Evolutionary conservation across 306 rosid genomes (phyloP), one percentile per base, ranked within the genome.

Genomic region (Fagus sylvatica): DNA sequence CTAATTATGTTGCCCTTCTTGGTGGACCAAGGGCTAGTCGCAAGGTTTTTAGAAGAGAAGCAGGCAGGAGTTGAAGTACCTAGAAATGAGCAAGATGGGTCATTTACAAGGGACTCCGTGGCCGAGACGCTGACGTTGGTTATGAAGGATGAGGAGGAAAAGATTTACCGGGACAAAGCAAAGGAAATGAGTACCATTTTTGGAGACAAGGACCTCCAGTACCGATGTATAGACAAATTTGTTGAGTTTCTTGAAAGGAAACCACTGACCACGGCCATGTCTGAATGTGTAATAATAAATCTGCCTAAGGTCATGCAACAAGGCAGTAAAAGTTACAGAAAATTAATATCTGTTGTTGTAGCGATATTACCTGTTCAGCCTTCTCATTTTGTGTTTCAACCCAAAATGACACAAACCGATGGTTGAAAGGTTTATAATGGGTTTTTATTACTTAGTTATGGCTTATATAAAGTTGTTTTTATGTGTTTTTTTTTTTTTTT

Each of bases 91-190:
- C 4, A 43, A 16, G 79, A 78, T 54, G 88, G 88, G 12, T 79
- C 71, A 3, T 82, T 84, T 69, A 80, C 41, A 0, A 70, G 81
- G 9, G 72, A 71, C 4, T 62, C 49, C 1, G 80, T 87, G 70
- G 76, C 83, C 5, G 61, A 76, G 71, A 57, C 82, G 0, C 43
- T 86, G 70, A 82, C 76, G 65, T 22, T 75, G 42, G 66, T 85
- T 28, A 43, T 86, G 79, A 33, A 82, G 53, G 53, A 77, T 2
- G 80, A 84, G 16, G 83, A 70, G 46, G 88, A 88, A 12, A 73
- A 71, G 55, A 56, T 7, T 43, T 87, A 79, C 77, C 74, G 83
- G 15, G 87, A 82, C 0, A 74, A 65, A 5, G 79, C 88, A 11
- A 57, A 78, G 33, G 85, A 80, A 55, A 61, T 76, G 72, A 73